A percentile compares a stretch with the other conserved stretches of the same genome.
Evolutionary conservation across 768 basidiomycete species (phyloP).

Genomic region (Mycena filopes): DNA sequence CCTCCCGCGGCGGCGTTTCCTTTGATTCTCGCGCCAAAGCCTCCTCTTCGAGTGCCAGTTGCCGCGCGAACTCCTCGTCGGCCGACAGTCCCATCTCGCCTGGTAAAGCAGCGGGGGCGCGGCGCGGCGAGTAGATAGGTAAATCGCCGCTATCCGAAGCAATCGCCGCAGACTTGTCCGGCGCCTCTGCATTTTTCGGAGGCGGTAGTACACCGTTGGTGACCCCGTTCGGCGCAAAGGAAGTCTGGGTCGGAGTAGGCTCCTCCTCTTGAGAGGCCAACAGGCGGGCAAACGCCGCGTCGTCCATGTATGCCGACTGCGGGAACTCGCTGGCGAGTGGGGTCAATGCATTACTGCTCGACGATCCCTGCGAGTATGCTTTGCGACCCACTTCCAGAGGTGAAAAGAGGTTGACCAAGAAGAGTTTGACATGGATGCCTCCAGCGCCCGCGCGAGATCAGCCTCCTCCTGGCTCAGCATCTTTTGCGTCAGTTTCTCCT

Average conservation of each 20-base stretch:
- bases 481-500: constrained; percentile 45
- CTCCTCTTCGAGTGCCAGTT: constrained; percentile 35
- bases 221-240: constrained; percentile 12
- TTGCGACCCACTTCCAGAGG: constrained; percentile 24
- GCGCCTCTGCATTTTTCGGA: constrained; percentile 12
- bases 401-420: constrained; percentile 30
- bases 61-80: constrained; percentile 43
- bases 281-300: constrained; percentile 29
- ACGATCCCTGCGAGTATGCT: constrained; percentile 35
- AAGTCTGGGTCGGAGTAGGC: constrained; percentile 26
- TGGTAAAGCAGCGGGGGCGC: background rate
- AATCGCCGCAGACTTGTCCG: background rate
- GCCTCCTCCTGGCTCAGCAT: constrained; percentile 66
- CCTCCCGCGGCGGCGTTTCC: constrained; percentile 17
- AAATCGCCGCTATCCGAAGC: constrained; percentile 1
- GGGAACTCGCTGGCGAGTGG: constrained; percentile 10
- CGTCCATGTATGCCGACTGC: constrained; percentile 26
- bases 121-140: constrained; percentile 17
- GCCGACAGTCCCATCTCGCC: constrained; percentile 37
- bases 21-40: constrained; percentile 18
- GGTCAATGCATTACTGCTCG: constrained; percentile 16
- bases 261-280: constrained; percentile 26
- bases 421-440: constrained; percentile 53
- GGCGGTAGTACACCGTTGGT: background rate
- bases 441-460: constrained; percentile 71